Base-by-base conservation (phyloP, 2,329 filamentous ascomycete species). In the Ceratocystis diversiconidia region DNA sequence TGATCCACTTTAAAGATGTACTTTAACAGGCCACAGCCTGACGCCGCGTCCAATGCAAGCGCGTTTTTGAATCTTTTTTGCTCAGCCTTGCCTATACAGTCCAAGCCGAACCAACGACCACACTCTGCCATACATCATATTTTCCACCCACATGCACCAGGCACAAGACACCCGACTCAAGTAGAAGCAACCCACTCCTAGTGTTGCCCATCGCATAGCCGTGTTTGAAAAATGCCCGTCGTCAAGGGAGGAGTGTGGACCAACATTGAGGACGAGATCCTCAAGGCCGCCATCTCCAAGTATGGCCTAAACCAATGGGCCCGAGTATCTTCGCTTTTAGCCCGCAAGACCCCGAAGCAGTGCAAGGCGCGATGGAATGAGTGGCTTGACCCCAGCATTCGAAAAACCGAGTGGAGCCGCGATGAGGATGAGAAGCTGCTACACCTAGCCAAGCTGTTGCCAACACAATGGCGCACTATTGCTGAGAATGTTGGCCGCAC, bases 291-390 rank as follows among this genome's bases (percentile, higher is more conserved):
- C 67, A 90, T 95, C 69, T 94, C 89, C 71, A 96, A 96, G 76
- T 96, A 96, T 80, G 91, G 91, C 62, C 82, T 96, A 68, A 94
- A 96, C 73, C 94, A 99, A 78, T 99, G 94, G 94, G 92, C 94
- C 74, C 92, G 94, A 76, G 94, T 97, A 69, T 96, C 94, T 65
- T 97, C 94, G 67, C 84, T 99, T 70, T 86, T 99, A 70, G 92
- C 92, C 74, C 90, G 95, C 73, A 99, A 99, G 77, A 97, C 94
- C 41, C 87, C 94, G 63, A 99, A 99, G 79, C 94, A 99, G 79
- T 99, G 94, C 85, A 99, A 99, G 79, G 92, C 94, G 68, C 84
- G 94, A 78, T 99, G 94, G 94, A 86, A 87, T 74, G 92, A 99
- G 82, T 99, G 94, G 92, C 84, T 99, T 70, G 94, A 99, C 73